These are phyloP conservation scores for Microbotryum scabiosae DNA, from an alignment of 1,284 basidiomycete genomes.

Conservation along the genomic window DNA sequence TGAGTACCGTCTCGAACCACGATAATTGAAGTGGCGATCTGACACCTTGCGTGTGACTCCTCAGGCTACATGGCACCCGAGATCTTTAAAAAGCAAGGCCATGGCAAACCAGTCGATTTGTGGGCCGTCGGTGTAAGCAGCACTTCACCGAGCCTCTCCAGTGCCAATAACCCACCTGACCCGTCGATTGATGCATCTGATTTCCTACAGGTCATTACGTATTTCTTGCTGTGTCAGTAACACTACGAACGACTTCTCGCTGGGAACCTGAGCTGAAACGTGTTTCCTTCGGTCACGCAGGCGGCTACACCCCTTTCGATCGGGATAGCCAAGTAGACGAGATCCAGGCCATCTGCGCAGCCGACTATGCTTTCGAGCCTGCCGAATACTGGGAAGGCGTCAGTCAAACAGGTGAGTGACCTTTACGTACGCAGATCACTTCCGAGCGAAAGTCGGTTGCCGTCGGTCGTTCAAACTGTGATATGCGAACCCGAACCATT, in stretches of 20 bases:
- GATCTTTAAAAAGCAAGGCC: conserved; percentile 93
- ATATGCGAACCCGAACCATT: conserved; percentile 35
- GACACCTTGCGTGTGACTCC: not conserved
- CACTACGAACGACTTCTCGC: no score
- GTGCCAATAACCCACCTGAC: not conserved
- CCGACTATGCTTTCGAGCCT: conserved; percentile 87
- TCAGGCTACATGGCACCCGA: conserved; percentile 88
- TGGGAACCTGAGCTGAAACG: no score
- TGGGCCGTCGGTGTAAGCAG: conserved; percentile 92
- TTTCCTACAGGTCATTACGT: conserved; percentile 11
- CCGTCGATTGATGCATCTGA: not conserved
- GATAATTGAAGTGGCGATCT: no score
- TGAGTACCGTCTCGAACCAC: conserved; percentile 36
- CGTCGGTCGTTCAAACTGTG: not conserved
- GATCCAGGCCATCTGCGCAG: conserved; percentile 73
- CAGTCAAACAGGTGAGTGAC: conserved; percentile 37
- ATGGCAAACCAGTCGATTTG: conserved; percentile 77
- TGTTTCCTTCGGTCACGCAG: not conserved
- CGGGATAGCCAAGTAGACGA: conserved; percentile 50
- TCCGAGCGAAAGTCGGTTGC: not conserved
- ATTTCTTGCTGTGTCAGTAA: conserved; percentile 14
- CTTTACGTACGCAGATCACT: not conserved
- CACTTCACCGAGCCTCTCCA: conserved; percentile 10
- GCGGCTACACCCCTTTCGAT: conserved; percentile 62
- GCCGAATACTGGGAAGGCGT: conserved; percentile 37